These are phyloP conservation scores for Alternaria sp. DNA, from an alignment of 2,329 filamentous ascomycete species.

Conservation along the genomic window DNA sequence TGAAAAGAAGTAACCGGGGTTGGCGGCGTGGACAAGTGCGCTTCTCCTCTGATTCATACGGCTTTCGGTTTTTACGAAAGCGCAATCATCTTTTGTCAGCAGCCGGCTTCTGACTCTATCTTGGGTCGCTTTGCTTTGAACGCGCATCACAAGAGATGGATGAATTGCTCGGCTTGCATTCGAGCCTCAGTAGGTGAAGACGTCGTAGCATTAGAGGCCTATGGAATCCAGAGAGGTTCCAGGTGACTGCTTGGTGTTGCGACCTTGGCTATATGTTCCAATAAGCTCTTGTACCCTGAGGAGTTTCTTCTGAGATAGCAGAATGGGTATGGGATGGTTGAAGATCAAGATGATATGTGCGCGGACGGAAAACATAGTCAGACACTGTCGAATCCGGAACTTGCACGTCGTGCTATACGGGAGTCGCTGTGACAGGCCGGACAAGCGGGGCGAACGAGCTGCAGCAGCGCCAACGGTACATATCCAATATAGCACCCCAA, in stretches of 20 bases:
- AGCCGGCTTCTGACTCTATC: background rate
- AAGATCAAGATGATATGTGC: slow-evolving; percentile 35
- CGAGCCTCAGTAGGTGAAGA: background rate
- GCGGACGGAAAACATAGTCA: slow-evolving; percentile 39
- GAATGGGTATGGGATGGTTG: slow-evolving; percentile 33
- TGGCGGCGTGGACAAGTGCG: background rate
- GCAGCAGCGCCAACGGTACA: slow-evolving; percentile 40
- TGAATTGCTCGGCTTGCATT: background rate
- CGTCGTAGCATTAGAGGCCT: background rate
- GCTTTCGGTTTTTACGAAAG: background rate
- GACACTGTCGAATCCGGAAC: slow-evolving; percentile 33
- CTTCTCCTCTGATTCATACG: background rate
- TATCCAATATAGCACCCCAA: slow-evolving; percentile 46
- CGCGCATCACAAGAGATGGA: background rate
- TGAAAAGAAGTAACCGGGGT: no score
- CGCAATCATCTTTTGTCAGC: background rate
- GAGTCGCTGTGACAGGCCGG: background rate
- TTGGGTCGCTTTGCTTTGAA: background rate
- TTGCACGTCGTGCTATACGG: background rate
- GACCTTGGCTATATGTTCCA: slow-evolving; percentile 4
- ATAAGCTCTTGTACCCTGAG: slow-evolving; percentile 38
- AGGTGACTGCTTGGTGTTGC: background rate
- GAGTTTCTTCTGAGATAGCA: slow-evolving; percentile 33
- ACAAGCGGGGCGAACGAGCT: slow-evolving; percentile 18
- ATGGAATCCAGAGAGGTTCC: background rate